Conservation (phyloP, 345 rosid species). For the Boechera stricta region DNA sequence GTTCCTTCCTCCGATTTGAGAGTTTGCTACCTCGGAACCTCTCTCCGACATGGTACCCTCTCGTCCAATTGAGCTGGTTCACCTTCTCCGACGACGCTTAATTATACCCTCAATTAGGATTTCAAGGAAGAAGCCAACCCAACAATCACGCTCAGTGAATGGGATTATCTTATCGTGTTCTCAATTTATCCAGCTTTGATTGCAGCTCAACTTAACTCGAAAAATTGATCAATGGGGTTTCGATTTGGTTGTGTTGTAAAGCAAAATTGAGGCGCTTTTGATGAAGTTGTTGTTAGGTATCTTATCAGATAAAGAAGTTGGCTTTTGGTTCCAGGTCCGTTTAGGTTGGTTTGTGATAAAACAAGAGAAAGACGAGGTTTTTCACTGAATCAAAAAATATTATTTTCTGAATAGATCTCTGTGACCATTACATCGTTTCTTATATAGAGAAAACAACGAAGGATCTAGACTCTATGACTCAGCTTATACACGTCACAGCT, state of each 20-base stretch:
- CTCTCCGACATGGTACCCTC: constrained; percentile 21
- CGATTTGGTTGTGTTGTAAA: background rate
- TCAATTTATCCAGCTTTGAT: constrained; percentile 13
- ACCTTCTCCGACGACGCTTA: constrained; percentile 23
- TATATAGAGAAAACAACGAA: no score
- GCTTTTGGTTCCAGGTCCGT: constrained; percentile 4
- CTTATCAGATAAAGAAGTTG: constrained; percentile 4
- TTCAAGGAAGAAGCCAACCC: constrained; percentile 16
- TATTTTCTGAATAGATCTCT: no score
- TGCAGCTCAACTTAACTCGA: constrained; percentile 31
- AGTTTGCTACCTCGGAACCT: constrained; percentile 6
- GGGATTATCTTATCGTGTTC: constrained; percentile 17
- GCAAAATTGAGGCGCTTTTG: constrained; percentile 4
- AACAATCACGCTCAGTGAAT: constrained; percentile 27
- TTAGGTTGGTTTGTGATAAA: constrained; percentile 26
- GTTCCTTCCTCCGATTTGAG: constrained; percentile 19
- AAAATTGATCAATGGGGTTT: constrained; percentile 27
- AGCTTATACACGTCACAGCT: no score
- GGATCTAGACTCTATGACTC: no score
- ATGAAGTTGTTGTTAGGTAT: constrained; percentile 29
- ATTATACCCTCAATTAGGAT: constrained; percentile 27
- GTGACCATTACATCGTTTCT: no score
- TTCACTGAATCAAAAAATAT: no score
- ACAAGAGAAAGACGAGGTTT: no score
- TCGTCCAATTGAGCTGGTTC: constrained; percentile 27